Base-by-base conservation (phyloP, 345 rosid species). In the Citrus australasica region DNA sequence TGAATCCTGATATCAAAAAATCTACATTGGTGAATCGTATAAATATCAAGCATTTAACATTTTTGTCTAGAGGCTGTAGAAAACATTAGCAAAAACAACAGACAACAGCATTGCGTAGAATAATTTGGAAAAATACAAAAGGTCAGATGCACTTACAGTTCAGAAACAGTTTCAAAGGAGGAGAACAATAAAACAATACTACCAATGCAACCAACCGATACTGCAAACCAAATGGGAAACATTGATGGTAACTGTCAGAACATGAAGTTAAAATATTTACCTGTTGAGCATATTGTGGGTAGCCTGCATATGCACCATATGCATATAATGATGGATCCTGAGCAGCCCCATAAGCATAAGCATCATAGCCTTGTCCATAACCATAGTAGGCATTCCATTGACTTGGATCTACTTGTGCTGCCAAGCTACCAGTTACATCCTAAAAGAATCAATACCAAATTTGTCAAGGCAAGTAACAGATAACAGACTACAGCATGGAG, bases 301-400 rank as follows among this genome's bases (percentile, higher is more conserved):
- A 94, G 77, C 98, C 97, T 66, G 93, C 91, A 84, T 96, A 92
- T 83, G 92, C 93, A 83, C 90, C 89, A 79, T 96, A 96, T 17
- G 93, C 92, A 82, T 92, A 93, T 75, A 92, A 16, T n/a, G 98
- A 95, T 63, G 96, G 99, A 81, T 93, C 99, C 24, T 89, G 94
- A 53, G 93, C n/a, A 75, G 92, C 82, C 58, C 90, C 97, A 84
- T 95, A 95, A 68, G 81, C 91, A 86, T 92, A 93, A 5, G 94
- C 90, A 81, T 95, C 98, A 67, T 95, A 95, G 56, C 97, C 97
- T 84, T 96, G 99, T 60, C 93, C 98, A 76, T 96, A 96, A 84
- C 95, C 95, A 76, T 96, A 96, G 73, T 96, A 92, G 22, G 97
- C 93, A 69, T 75, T 86, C 98, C 99, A 96, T 46, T 91, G 99